Percentiles rank a stretch among this genome's conserved stretches.
Conservation (phyloP, 2,329 filamentous ascomycete species). For the Thielaviopsis populi region DNA sequence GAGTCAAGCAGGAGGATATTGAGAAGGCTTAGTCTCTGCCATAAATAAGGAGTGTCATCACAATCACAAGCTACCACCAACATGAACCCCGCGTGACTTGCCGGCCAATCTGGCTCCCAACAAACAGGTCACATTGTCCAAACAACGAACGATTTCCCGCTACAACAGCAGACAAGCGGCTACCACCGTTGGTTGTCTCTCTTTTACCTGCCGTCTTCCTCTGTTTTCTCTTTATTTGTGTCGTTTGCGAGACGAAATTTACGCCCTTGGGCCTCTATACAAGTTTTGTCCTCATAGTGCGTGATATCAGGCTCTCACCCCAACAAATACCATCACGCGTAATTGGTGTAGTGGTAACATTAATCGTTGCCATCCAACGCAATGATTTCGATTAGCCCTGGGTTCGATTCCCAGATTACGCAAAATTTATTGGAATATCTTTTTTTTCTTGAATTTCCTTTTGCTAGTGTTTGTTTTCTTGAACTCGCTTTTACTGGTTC, state of each 20-base stretch:
- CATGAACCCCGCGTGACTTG: background rate
- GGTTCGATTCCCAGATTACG: conserved; percentile 6
- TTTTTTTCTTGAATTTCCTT: background rate
- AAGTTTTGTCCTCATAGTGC: background rate
- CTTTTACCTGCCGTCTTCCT: background rate
- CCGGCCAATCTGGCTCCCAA: background rate
- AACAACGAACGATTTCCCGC: background rate
- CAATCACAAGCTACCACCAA: background rate
- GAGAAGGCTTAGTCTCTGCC: background rate
- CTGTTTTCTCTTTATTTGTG: background rate
- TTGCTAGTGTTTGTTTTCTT: background rate
- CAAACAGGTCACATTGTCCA: background rate
- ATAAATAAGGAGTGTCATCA: background rate
- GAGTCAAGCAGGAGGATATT: background rate
- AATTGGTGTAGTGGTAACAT: conserved; percentile 7
- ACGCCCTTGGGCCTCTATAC: background rate
- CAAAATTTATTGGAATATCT: background rate
- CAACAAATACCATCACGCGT: background rate
- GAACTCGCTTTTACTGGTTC: no score
- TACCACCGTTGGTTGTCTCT: background rate
- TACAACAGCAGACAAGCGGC: background rate
- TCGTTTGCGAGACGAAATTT: background rate
- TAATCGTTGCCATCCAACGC: conserved; percentile 4
- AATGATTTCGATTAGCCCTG: conserved; percentile 7
- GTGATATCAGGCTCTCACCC: background rate